Percentiles rank a stretch among this genome's conserved stretches.
Evolutionary conservation across 139 green algal species (phyloP).

Genomic region (Tetradesmus obliquus): DNA sequence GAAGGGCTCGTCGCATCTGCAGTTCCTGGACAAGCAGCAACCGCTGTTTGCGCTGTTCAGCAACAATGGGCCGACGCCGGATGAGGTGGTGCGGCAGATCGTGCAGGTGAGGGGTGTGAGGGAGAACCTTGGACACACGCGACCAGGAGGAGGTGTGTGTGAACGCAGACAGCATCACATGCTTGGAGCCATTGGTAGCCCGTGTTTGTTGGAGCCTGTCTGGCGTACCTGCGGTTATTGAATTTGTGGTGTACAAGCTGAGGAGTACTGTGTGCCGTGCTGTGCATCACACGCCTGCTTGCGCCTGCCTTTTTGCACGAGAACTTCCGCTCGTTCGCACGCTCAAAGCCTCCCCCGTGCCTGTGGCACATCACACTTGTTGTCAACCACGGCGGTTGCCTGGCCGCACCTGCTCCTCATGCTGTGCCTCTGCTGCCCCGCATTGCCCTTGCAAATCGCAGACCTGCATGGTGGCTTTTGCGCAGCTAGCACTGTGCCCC

Average conservation of each 20-base stretch:
- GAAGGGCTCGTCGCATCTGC: constrained; percentile 48
- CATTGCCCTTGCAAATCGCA: neutral
- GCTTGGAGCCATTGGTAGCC: neutral
- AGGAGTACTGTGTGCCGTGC: neutral
- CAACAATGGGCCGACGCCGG: constrained; percentile 47
- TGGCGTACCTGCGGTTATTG: no score
- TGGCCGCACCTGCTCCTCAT: no score
- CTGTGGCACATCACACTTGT: no score
- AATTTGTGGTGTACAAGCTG: no score
- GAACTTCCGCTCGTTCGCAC: no score
- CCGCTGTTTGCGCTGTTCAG: constrained; percentile 35
- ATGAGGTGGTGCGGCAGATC: constrained; percentile 45
- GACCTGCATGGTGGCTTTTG: constrained; percentile 28
- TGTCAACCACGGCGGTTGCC: no score
- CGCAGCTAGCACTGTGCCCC: constrained; percentile 1
- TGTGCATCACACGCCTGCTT: neutral
- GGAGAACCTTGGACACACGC: neutral
- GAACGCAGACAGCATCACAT: neutral
- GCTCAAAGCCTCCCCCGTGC: no score
- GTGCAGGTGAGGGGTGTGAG: constrained; percentile 3
- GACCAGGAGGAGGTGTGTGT: neutral
- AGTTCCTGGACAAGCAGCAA: constrained; percentile 58
- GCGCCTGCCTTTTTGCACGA: neutral
- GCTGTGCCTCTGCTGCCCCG: neutral
- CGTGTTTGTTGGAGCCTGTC: no score